These are phyloP conservation scores for Mortierella sp. DNA, from an alignment of 371 early-diverging fungal genomes.

Conservation along the genomic window DNA sequence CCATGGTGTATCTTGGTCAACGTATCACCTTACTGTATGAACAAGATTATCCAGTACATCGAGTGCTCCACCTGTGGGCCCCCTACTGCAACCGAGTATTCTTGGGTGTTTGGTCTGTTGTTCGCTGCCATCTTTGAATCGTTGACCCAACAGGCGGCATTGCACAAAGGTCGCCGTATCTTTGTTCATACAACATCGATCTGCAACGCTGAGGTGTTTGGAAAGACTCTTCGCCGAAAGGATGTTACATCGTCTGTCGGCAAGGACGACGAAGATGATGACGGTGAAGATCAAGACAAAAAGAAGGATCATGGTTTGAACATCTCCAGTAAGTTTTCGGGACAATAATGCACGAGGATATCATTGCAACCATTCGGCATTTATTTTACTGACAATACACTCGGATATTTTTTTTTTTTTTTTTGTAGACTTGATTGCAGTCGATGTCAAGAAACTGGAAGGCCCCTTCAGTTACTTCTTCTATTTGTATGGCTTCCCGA, in stretches of 20 bases:
- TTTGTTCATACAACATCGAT: constrained; percentile 65
- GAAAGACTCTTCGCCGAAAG: constrained; percentile 64
- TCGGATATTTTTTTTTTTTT: background rate
- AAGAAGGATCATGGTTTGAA: constrained; percentile 54
- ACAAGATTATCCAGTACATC: constrained; percentile 66
- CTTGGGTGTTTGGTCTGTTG: constrained; percentile 70
- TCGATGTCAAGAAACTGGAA: constrained; percentile 66
- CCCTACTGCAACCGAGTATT: constrained; percentile 55
- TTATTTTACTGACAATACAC: background rate
- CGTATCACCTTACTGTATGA: constrained; percentile 65
- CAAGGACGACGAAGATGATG: constrained; percentile 14
- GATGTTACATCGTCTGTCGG: constrained; percentile 54
- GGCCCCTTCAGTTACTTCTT: constrained; percentile 62
- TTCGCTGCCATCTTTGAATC: constrained; percentile 60
- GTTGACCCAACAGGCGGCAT: constrained; percentile 58
- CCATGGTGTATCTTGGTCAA: constrained; percentile 61
- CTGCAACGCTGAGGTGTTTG: constrained; percentile 67
- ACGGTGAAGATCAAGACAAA: constrained; percentile 19
- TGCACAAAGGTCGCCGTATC: constrained; percentile 66
- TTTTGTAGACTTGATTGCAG: constrained; percentile 59
- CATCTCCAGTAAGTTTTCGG: constrained; percentile 35
- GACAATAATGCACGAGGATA: background rate
- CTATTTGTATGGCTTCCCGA: constrained; percentile 66
- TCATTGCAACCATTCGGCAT: background rate
- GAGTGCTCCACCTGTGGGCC: constrained; percentile 56